Evolutionary conservation across 2,329 filamentous ascomycete species (phyloP), one percentile per base, ranked within the genome.

Genomic region (Pseudogymnoascus sp.): DNA sequence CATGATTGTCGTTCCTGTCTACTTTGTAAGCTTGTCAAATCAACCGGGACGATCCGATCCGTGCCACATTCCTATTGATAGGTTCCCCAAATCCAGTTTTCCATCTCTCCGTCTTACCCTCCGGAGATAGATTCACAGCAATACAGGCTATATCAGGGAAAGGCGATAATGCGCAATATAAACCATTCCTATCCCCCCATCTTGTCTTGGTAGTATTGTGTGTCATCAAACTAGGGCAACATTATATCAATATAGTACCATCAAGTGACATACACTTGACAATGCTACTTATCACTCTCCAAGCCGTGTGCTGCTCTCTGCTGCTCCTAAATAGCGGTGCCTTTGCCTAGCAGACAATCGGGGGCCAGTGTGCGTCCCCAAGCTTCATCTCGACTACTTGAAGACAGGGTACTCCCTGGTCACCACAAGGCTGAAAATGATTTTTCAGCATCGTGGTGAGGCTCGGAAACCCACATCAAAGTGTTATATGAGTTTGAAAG

Each of bases 381-480:
- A 38, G 37, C 37, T 16, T 14, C 37, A 38, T 38, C n/a, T 38
- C 14, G 37, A 38, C 5, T 38, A 38, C n/a, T 38, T 7, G 37
- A 38, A 38, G 31, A 36, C 31, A 36, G 31, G 31, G 28, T 28
- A 28, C 36, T 38, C 36, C 36, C 36, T n/a, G 5, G 36, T 38
- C 36, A 38, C 14, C 36, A 38, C 36, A 38, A n/a, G 63, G 63
- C 63, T 65, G 62, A 65, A 34, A 65, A 63, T 63, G n/a, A 64
- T 43, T 64, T 46, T 63, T 42, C 37, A 65, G 61, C 40, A 67
- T 69, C 28, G 64, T 64, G 37, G 63, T 46, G 16, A 67, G 65
- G 56, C 63, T 67, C 21, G 56, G 61, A 67, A 68, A 65, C 59
- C 66, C 38, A 66, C 40, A 67, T 68, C 28, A 61, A 68, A 66